Evolutionary conservation across 352 stramenopile genomes (phyloP).

Genomic region (Albugo candida): DNA sequence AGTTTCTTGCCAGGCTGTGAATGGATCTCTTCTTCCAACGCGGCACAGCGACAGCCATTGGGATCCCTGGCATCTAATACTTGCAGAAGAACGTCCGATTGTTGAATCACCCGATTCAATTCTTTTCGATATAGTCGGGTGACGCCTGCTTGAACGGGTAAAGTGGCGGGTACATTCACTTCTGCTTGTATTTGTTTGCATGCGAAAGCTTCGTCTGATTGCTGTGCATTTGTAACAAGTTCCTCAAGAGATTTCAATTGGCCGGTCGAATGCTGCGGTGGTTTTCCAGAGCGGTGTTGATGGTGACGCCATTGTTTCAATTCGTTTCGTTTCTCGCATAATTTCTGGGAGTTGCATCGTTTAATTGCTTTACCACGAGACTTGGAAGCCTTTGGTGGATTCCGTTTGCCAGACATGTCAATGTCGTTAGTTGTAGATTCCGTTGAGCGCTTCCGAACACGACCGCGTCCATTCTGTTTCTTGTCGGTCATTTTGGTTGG

Average conservation of each 20-base stretch:
- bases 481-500: no score
- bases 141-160: conserved; percentile 41
- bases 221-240: conserved; percentile 20
- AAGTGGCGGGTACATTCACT: conserved; percentile 50
- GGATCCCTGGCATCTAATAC: conserved; percentile 96
- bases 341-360: conserved; percentile 22
- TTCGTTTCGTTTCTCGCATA: conserved; percentile 45
- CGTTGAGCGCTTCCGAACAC: no score
- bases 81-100: conserved; percentile 92
- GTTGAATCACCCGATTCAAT: conserved; percentile 94
- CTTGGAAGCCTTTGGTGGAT: no score
- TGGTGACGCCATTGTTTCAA: conserved; percentile 27
- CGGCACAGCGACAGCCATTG: conserved; percentile 81
- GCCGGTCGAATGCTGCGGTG: conserved; percentile 5
- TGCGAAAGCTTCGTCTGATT: conserved; percentile 24
- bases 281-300: conserved; percentile 12
- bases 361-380: conserved; percentile 11
- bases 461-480: no score
- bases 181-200: conserved; percentile 11
- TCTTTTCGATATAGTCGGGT: conserved; percentile 84
- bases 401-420: no score
- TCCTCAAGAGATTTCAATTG: conserved; percentile 21
- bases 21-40: conserved; percentile 89
- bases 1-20: conserved; percentile 89
- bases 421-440: no score